phyloP scores from a whole-genome alignment of 2,329 filamentous ascomycete species.

The Fusarium pilosicola region DNA sequence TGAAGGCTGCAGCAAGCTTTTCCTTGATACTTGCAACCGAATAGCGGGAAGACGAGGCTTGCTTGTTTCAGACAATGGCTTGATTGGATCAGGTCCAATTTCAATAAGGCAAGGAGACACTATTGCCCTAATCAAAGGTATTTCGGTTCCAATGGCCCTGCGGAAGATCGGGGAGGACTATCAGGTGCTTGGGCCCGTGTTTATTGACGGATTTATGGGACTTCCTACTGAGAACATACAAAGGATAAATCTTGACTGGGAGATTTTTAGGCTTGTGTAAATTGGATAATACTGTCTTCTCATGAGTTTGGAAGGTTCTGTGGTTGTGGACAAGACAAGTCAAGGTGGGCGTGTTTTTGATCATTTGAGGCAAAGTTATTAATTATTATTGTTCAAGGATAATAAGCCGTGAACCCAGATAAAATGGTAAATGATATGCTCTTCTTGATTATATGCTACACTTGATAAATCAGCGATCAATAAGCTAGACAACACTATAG shows the following conservation, averaged over 20 bases:
- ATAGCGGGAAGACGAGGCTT: background rate
- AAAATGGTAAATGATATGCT: no score
- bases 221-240: background rate
- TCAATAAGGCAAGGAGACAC: background rate
- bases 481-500: rapidly evolving
- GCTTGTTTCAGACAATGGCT: background rate
- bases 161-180: background rate
- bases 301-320: rapidly evolving
- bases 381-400: background rate
- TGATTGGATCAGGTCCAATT: background rate
- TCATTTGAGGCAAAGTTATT: background rate
- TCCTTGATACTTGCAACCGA: background rate
- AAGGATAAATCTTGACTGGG: rapidly evolving
- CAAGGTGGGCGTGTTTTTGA: background rate
- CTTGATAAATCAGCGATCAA: background rate
- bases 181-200: background rate
- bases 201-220: background rate
- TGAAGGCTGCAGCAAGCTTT: background rate
- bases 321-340: background rate
- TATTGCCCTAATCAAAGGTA: background rate
- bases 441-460: no score
- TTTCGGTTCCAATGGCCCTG: background rate
- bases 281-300: background rate
- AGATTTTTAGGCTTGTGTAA: background rate
- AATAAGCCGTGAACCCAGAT: rapidly evolving